Base-by-base conservation (phyloP, 1,284 basidiomycete genomes). In the Leccinum subspadiceum region DNA sequence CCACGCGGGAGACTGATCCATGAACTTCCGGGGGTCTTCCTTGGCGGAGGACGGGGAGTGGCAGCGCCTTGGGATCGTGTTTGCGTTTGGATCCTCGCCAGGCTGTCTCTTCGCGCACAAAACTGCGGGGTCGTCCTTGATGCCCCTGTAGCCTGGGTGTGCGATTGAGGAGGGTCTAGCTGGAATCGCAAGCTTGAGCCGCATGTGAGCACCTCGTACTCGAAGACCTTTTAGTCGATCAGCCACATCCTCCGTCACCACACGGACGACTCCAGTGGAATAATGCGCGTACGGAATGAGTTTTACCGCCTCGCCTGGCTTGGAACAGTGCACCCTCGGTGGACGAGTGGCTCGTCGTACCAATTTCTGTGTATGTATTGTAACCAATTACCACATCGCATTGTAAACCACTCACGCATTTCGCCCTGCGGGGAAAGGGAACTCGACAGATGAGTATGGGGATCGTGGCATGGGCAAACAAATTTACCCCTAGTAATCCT, bases 171-270 rank as follows among this genome's bases (percentile, higher is more conserved):
- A 26, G 54, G 2, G 3, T 59, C 57, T 2, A 71, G 24, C 2
- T 55, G 52, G 39, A 68, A 69, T 44, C 68, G 67, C 60, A 72
- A 17, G 48, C 35, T 64, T 44, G 67, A 62, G 37, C 58, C 59
- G 12, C 63, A 71, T 4, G 64, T 60, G 15, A 69, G 53, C 4
- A 72, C 68, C 26, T 69, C 68, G 51, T 69, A 71, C 39, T 72
- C 68, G 15, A 59, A 66, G 5, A 62, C 51, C 68, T 72, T 53
- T 54, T 9, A 44, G 44, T n/a, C 17, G n/a, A n/a, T 39, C 7
- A 55, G 56, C 50, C 17, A 10, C 15, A 37, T 55, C 13, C 12
- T 9, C 35, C 3, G 5, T 15, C 24, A 20, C 13, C 35, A 51
- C n/a, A 22, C 24, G 9, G 3, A 13, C 44, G 17, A 48, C 3